Evolutionary conservation across 768 basidiomycete species (phyloP), one percentile per base, ranked within the genome.

Genomic region (Peribolospora baueri): DNA sequence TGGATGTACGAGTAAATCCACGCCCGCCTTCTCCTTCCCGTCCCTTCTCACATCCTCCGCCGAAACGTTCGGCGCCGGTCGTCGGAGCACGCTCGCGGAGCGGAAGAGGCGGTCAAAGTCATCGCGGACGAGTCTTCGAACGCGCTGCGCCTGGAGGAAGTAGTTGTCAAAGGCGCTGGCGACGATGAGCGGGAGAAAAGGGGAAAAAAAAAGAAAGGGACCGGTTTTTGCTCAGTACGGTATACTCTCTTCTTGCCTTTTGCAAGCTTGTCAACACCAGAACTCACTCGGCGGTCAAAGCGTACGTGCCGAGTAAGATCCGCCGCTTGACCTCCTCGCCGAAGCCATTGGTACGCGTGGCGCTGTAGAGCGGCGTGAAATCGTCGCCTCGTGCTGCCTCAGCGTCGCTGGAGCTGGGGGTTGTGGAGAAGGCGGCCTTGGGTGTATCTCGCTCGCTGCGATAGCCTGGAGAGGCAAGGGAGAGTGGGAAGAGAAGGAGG

Each of bases 101-200:
- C 71, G 68, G 68, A 95, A 88, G 42, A 80, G 74, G 1, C 64
- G 61, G 62, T 80, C 70, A 61, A 90, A 88, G 62, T 95, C 90
- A 4, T 72, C 62, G 56, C 76, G 75, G 52, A 98, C 70, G 6
- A 75, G 68, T 51, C 74, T 73, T 1, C 91, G 79, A 7, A 95
- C 75, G 41, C 78, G 74, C 58, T 86, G 81, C 0, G 91, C 90
- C 70, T 91, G 86, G 5, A 97, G 73, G 65, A 87, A 98, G 66
- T 91, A 95, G 63, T 91, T 95, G 68, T 95, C 82, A 64, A 88
- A 95, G n/a, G 87, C 87, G 56, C 87, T 95, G 61, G 5, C n/a
- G 4, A 40, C 4, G 7, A 3, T 4, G 51, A 38, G 39, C 3
- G 14, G 41, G 9, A 45, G 11, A 38, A 47, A 42, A 7, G 9